Conservation (phyloP, 352 stramenopile genomes). For the Aphanomyces cochlioides region DNA sequence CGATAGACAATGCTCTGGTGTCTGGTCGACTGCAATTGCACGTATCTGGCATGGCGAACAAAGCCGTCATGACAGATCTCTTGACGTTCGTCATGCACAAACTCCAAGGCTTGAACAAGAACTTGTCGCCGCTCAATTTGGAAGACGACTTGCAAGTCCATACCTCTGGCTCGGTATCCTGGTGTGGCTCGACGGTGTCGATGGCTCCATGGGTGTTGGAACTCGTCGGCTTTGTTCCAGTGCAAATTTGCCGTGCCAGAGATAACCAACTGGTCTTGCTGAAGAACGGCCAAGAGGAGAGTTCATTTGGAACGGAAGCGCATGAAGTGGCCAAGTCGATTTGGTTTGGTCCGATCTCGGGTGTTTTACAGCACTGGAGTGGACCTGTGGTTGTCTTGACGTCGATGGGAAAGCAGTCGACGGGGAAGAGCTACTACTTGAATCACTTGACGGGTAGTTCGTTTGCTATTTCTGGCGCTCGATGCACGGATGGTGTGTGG, state of each 20-base stretch:
- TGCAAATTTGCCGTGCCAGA: slow-evolving; percentile 71
- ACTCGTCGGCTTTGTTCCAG: slow-evolving; percentile 60
- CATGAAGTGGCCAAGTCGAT: slow-evolving; percentile 15
- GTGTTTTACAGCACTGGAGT: slow-evolving; percentile 17
- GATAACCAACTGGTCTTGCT: slow-evolving; percentile 55
- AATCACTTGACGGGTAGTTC: slow-evolving; percentile 72
- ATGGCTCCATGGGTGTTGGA: slow-evolving; percentile 30
- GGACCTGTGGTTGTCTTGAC: slow-evolving; percentile 34
- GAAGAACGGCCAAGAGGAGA: slow-evolving; percentile 36
- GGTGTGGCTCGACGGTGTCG: slow-evolving; percentile 30
- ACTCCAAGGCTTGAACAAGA: slow-evolving; percentile 57
- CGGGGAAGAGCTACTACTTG: slow-evolving; percentile 73
- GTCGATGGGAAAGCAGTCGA: slow-evolving; percentile 64
- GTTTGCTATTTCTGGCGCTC: slow-evolving; percentile 40
- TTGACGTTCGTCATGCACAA: slow-evolving; percentile 47
- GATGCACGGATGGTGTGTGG: slow-evolving; percentile 28
- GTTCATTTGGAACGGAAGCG: neutral
- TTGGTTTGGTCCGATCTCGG: slow-evolving; percentile 31
- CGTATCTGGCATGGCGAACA: neutral
- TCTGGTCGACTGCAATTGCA: neutral
- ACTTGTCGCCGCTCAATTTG: slow-evolving; percentile 40
- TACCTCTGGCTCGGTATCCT: neutral
- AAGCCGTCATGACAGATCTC: slow-evolving; percentile 28
- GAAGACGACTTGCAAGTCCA: neutral
- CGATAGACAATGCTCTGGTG: slow-evolving; percentile 5